Evolutionary conservation across 176 grass and related monocot species (phyloP).

Genomic region (Melocanna baccifera): DNA sequence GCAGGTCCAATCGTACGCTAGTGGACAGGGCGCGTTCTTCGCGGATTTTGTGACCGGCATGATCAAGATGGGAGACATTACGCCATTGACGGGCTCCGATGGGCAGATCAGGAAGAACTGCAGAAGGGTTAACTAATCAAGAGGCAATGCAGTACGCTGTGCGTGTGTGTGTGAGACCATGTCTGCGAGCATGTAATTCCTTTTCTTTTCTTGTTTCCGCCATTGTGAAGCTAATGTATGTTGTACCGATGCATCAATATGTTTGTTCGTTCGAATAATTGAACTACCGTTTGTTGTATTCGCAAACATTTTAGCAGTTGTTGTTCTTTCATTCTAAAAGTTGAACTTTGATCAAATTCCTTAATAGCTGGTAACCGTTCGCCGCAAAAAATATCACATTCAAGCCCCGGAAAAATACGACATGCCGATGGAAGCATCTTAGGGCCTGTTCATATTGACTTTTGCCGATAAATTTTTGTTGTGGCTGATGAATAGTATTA

Average conservation of each 20-base stretch:
- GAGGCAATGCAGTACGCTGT: no score
- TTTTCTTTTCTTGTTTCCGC: no score
- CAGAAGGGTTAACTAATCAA: no score
- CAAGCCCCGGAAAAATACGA: background rate
- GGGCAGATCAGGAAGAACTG: no score
- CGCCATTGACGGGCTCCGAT: constrained; percentile 4
- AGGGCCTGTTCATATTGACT: no score
- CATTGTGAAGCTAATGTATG: no score
- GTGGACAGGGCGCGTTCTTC: constrained; percentile 37
- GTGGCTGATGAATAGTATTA: no score
- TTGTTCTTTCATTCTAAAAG: background rate
- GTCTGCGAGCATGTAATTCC: no score
- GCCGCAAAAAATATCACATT: background rate
- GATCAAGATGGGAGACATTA: constrained; percentile 69
- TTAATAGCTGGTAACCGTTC: background rate
- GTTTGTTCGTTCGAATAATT: no score
- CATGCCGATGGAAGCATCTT: background rate
- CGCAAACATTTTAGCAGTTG: background rate
- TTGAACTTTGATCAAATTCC: background rate
- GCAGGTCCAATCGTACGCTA: constrained; percentile 32
- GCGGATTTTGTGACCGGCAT: constrained; percentile 48
- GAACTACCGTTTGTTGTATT: background rate
- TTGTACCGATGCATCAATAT: no score
- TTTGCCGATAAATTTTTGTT: no score
- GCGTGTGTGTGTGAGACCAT: no score